Evolutionary conservation across 306 rosid species (phyloP).

Genomic region (Cicer bijugum): DNA sequence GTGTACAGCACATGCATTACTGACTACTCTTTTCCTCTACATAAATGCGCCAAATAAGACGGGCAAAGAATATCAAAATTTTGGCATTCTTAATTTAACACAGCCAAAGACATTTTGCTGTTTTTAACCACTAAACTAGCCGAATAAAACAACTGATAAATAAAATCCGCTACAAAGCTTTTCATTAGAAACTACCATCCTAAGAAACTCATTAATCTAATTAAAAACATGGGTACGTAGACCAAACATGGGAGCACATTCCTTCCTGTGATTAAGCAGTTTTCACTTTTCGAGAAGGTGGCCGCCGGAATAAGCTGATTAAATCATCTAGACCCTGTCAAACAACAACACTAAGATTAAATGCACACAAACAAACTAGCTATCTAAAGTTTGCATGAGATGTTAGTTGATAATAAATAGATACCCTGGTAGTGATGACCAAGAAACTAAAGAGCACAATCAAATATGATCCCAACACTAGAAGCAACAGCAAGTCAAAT

Average conservation of each 20-base stretch:
- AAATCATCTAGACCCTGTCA: conserved; percentile 96
- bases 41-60: conserved; percentile 39
- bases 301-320: conserved; percentile 88
- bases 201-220: conserved; percentile 32
- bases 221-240: conserved; percentile 34
- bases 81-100: conserved; percentile 42
- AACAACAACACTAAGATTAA: conserved; percentile 38
- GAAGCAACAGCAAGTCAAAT: conserved; percentile 92
- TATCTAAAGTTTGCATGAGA: conserved; percentile 25
- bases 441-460: conserved; percentile 58
- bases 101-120: conserved; percentile 34
- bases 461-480: conserved; percentile 59
- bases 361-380: conserved; percentile 11
- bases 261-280: conserved; percentile 61
- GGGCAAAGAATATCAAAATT: conserved; percentile 47
- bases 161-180: conserved; percentile 37
- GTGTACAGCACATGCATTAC: conserved; percentile 13
- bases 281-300: conserved; percentile 95
- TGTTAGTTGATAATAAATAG: conserved; percentile 10
- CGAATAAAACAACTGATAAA: conserved; percentile 18
- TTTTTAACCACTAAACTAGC: conserved; percentile 42
- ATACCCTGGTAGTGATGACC: conserved; percentile 63
- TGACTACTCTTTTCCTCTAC: conserved; percentile 27
- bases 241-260: conserved; percentile 30
- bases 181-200: conserved; percentile 41